Evolutionary conservation across 306 rosid genomes (phyloP), one percentile per base, ranked within the genome.

Genomic region (Purshia tridentata): DNA sequence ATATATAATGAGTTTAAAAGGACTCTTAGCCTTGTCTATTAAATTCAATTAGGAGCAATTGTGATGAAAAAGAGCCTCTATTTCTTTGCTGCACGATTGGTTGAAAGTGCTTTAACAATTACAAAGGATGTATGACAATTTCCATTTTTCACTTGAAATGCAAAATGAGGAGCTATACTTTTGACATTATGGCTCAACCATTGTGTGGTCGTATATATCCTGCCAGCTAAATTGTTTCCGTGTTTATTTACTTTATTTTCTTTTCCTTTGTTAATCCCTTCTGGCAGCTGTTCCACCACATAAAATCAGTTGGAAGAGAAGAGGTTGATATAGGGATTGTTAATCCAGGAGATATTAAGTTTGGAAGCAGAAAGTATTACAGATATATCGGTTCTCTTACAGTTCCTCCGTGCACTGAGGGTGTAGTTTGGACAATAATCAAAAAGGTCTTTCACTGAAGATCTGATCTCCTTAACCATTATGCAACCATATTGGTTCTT

Each of bases 341-440:
- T 5, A 83, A 88, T 68, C 88, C 95, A 1, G 79, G 78, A 62
- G 59, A 74, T 1, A 85, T 92, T 29, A 81, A 77, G 55, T 85
- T 90, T 73, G 91, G 88, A 13, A 67, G 80, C 80, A 67, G 84
- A 70, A 85, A 83, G 60, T 92, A 92, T 66, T 90, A 84, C 78
- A 85, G 96, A 88, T 92, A 92, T 66, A 29, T 84, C 60, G 98
- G 96, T 23, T 92, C 96, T 58, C 86, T 90, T 50, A 90, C 96
- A 41, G 80, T 78, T 55, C 96, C 98, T 72, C 92, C 98, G 2
- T 90, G 98, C 62, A 80, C 84, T 18, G 90, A 90, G 80, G 95
- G 92, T n/a, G 89, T 92, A 44, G 41, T 47, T 79, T 92, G 98
- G 98, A 88, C 95, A 6, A 8, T 92, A 22, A 13, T 73, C 44